Percentiles rank a stretch among this genome's conserved stretches.
Evolutionary conservation across 1,284 basidiomycete species (phyloP).

Genomic region (Ustilago esculenta): DNA sequence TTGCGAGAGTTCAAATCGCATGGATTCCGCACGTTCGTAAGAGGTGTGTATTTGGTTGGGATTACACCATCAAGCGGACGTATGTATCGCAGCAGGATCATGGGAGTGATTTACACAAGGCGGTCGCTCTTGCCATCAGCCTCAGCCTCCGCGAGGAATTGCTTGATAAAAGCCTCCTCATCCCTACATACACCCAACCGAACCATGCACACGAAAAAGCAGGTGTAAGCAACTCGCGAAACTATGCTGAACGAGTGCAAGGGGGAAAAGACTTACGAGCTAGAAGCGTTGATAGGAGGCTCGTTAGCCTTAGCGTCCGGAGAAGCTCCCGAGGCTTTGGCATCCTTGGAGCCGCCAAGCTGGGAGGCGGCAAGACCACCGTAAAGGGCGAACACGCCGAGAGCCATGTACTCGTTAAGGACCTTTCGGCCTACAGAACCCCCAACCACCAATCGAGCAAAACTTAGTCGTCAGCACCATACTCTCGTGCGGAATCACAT

Average conservation of each 20-base stretch:
- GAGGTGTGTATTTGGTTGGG: no score
- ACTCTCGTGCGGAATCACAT: no score
- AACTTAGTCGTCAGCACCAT: no score
- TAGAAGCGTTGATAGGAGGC: constrained; percentile 55
- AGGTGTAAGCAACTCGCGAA: no score
- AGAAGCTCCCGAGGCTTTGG: constrained; percentile 22
- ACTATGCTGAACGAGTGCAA: no score
- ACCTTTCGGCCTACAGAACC: constrained; percentile 52
- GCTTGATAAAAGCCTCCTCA: constrained; percentile 66
- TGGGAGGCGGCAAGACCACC: constrained; percentile 42
- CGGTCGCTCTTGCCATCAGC: constrained; percentile 53
- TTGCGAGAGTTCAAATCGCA: no score
- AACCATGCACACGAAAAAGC: no score
- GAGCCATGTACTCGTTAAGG: constrained; percentile 64
- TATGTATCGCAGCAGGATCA: no score
- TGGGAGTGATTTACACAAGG: constrained; percentile 30
- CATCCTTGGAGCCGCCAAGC: constrained; percentile 34
- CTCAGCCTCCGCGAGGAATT: constrained; percentile 63
- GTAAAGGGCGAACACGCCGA: constrained; percentile 56
- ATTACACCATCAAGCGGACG: no score
- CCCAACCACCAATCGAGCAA: constrained; percentile 32
- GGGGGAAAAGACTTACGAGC: constrained; percentile 50
- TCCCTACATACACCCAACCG: constrained; percentile 35
- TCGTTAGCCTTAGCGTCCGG: constrained; percentile 36
- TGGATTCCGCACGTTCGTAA: no score